Evolutionary conservation across 1,284 basidiomycete species (phyloP), one percentile per base, ranked within the genome.

Genomic region (Austropuccinia psidii): DNA sequence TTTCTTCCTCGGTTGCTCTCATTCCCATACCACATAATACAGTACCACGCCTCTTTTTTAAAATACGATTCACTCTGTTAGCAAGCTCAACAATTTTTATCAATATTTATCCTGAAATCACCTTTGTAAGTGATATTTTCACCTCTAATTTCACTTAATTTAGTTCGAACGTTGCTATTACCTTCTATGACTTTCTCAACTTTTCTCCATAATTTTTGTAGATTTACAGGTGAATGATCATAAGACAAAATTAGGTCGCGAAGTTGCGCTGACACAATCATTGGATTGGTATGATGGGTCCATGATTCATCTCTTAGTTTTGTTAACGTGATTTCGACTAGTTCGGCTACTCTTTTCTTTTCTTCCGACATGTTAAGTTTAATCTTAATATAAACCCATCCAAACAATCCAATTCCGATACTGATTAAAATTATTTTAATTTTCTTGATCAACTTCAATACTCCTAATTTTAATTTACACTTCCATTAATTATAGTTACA

Each of bases 141-240:
- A 62, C 92, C 93, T 75, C 85, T 84, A 57, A 91, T 86, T 82
- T 98, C 93, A 80, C 91, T 89, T 75, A 95, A 84, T 79, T 91
- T 89, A 31, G 88, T 88, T 72, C 91, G 86, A 21, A 98, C 91
- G 81, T 99, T 99, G 21, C 92, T 87, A 82, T 99, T 98, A 69
- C 87, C 87, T 82, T 98, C 95, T 1, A 98, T 91, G 55, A 93
- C 83, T 60, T 85, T 86, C 79, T 91, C 89, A 50, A 99, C 96
- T 74, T 86, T 86, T 58, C 86, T 84, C 96, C 96, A 99, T 39
- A 98, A 79, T 41, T 86, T 84, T 74, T 86, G 85, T 58, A 93
- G 86, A 35, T 83, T 83, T 7, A 85, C 80, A 17, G 90, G 85
- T 29, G 89, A 89, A 78, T 90, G 89, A 74, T 91, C 89, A 65